These are phyloP conservation scores for Geranium incanum DNA, from an alignment of 441 rosid species.

Conservation along the genomic window DNA sequence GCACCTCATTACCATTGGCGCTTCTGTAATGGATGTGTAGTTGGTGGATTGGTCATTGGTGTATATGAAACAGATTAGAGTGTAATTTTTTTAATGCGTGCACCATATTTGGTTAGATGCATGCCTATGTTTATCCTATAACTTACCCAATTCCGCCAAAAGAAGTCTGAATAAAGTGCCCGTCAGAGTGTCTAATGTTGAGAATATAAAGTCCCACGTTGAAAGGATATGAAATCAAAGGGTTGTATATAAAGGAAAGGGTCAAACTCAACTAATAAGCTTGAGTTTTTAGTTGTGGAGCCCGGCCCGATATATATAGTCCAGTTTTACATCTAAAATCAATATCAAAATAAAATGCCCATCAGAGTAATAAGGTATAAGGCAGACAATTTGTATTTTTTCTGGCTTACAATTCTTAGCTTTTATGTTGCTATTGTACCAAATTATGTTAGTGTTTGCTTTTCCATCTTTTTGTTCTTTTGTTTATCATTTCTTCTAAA, in stretches of 20 bases:
- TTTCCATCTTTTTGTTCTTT: not conserved
- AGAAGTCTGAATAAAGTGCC: not conserved
- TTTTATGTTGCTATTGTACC: not conserved
- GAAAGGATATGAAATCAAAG: no score
- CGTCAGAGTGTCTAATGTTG: no score
- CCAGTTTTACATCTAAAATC: not conserved
- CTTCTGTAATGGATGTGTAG: not conserved
- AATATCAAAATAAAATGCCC: not conserved
- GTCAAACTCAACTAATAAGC: no score
- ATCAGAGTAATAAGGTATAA: not conserved
- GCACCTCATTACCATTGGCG: not conserved
- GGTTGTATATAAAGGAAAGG: no score
- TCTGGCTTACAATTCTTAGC: conserved; percentile 1
- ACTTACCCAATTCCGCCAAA: not conserved
- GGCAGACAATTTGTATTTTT: not conserved
- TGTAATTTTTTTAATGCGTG: not conserved
- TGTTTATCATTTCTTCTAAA: not conserved
- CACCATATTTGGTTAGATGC: not conserved
- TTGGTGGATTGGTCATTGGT: not conserved
- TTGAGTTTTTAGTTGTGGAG: no score
- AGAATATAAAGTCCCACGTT: no score
- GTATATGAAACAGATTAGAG: not conserved
- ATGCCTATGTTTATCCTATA: not conserved
- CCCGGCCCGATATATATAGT: no score
- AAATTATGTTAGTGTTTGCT: not conserved